Base-by-base conservation (phyloP, 1,139 yeast species). In the Blastobotrys persicus region DNA sequence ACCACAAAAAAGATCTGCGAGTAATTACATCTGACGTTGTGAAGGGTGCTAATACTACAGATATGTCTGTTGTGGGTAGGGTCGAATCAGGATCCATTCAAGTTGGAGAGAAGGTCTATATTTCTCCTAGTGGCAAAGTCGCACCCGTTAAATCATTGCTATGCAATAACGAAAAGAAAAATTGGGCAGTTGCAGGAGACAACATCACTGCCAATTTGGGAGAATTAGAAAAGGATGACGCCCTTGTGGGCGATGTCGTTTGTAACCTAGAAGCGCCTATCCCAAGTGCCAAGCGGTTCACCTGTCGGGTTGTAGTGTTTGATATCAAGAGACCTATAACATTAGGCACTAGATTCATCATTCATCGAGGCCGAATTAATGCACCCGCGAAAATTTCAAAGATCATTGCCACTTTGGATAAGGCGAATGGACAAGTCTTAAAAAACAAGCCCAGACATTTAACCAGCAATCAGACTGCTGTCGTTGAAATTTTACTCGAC, bases 281-380 rank as follows among this genome's bases (percentile, higher is more conserved):
- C 5, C 70, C 70, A 18, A 69, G 83, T 0, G 78, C 76, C 0
- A 73, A 71, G 39, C 71, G 67, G 42, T 81, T 91, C 57, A 72
- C 68, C 26, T 78, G 85, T 31, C 74, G 81, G 44, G 62, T 89
- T 46, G 75, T 78, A 38, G 74, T 89, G 34, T 92, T 91, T 66
- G 83, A 86, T 52, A 70, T 87, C 69, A 74, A 76, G 44, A 68
- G 79, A 58, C 98, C 98, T 1, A 67, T 92, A 46, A 71, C 92
- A 39, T 81, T 84, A 4, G 98, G 98, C 3, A 78, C 95, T 1
- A 87, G 94, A 44, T 77, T 92, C 58, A 80, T 91, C 39, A 67
- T 89, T 47, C 91, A 91, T 69, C 78, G 95, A 57, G 95, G 95
- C 56, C 84, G 88, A 51, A 76, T 83, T 42, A 85, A 85, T 51